Conservation (phyloP, 306 rosid genomes). For the Pterocarpus santalinus region DNA sequence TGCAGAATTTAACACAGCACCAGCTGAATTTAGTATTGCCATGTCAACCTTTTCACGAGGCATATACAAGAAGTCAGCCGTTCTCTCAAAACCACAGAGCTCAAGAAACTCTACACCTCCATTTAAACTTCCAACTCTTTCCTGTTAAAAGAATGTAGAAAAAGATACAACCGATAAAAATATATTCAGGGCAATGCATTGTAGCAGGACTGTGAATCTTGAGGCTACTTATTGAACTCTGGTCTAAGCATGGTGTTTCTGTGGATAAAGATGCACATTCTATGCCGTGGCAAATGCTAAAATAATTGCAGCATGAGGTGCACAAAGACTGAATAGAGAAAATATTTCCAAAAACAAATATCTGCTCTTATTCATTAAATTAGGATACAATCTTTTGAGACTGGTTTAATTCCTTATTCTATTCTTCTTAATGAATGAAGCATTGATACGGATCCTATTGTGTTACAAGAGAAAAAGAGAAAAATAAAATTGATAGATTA, state of each 20-base stretch:
- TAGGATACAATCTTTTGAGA: neutral
- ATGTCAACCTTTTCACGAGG: constrained; percentile 63
- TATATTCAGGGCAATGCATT: constrained; percentile 1
- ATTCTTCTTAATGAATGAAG: too few species aligned
- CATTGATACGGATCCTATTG: too few species aligned
- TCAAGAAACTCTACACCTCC: constrained; percentile 87
- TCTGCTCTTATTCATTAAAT: neutral
- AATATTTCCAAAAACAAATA: too few species aligned
- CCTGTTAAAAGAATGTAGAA: constrained; percentile 58
- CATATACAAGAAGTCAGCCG: constrained; percentile 69
- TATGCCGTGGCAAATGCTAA: constrained; percentile 1
- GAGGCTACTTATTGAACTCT: neutral
- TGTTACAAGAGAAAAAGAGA: too few species aligned
- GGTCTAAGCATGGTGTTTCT: neutral
- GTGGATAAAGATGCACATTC: neutral
- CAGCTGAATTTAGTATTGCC: constrained; percentile 66
- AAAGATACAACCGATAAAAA: neutral
- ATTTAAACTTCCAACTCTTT: constrained; percentile 76
- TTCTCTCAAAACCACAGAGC: constrained; percentile 85
- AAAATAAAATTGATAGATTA: too few species aligned
- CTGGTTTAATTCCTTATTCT: too few species aligned
- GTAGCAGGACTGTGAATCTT: neutral
- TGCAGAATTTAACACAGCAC: constrained; percentile 68
- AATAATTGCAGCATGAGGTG: neutral
- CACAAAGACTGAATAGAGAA: neutral